A percentile compares a stretch with the other conserved stretches of the same genome.
Evolutionary conservation across 306 rosid species (phyloP).

Genomic region (Arachis hypogaea): DNA sequence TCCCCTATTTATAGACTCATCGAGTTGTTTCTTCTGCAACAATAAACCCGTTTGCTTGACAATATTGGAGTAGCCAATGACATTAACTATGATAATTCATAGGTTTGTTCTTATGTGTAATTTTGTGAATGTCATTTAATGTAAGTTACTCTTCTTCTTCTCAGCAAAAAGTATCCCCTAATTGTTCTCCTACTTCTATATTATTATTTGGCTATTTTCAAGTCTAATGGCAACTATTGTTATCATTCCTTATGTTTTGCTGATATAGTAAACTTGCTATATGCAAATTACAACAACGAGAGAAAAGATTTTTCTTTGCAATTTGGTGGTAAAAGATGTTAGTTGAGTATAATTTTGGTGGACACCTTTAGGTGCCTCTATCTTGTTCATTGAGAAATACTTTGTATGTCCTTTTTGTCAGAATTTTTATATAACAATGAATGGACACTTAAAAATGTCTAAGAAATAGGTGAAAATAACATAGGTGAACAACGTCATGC

Average conservation of each 20-base stretch:
- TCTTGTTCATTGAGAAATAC: too few relatives aligned
- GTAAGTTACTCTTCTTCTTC: slow-evolving; percentile 20
- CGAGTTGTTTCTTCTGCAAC: slow-evolving; percentile 36
- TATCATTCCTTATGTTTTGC: not conserved
- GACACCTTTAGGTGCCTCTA: too few relatives aligned
- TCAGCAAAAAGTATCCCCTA: slow-evolving; percentile 23
- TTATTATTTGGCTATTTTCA: slow-evolving; percentile 17
- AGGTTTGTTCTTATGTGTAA: slow-evolving; percentile 33
- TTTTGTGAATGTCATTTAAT: slow-evolving; percentile 31
- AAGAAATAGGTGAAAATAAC: too few relatives aligned
- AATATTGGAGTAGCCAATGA: slow-evolving; percentile 37
- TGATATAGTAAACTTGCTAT: not conserved
- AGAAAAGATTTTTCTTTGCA: not conserved
- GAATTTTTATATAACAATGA: too few relatives aligned
- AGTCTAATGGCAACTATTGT: not conserved
- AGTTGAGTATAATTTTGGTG: too few relatives aligned
- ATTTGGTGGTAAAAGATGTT: too few relatives aligned
- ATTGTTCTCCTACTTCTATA: not conserved
- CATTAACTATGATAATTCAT: slow-evolving; percentile 25
- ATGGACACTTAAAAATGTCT: too few relatives aligned
- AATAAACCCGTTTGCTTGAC: slow-evolving; percentile 35
- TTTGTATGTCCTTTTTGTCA: too few relatives aligned
- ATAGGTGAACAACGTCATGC: too few relatives aligned
- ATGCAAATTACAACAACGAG: not conserved
- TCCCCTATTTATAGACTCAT: slow-evolving; percentile 29